Evolutionary conservation across 805 yeast species (phyloP), one percentile per base, ranked within the genome.

Genomic region (Lipomyces yamadae): DNA sequence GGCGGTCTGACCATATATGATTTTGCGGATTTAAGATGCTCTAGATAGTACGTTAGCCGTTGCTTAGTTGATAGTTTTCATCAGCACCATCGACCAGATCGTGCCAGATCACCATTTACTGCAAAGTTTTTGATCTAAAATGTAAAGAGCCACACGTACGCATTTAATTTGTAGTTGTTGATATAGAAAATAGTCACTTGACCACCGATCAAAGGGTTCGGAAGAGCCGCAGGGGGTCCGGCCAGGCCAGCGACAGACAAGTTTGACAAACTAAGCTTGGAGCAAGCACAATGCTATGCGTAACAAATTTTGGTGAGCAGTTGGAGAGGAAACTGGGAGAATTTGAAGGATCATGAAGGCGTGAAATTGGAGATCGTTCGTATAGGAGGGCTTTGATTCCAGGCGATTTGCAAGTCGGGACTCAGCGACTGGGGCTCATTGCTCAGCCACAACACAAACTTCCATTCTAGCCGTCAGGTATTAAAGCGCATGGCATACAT

Each of bases 21-120:
- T 52, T 66, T 66, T 10, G 69, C 69, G 30, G 61, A 29, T 29
- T 62, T 62, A 45, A 66, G 58, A 18, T 54, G 55, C 30, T 60
- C 63, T 58, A 15, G 60, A 54, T 15, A 24, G 24, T 11, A 32
- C 18, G 34, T 52, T 11, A 30, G 33, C n/a, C 24, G 30, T 11
- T 24, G 33, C 3, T 50, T 15, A n/a, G 5, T 15, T n/a, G 48
- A 11, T 11, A 11, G 0, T 5, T 0, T 24, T 24, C 24, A 24
- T 24, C 1, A 24, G 24, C 1, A 24, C 24, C 24, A 24, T 24
- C 24, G 24, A 24, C 24, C 24, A 24, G 24, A 24, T 24, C 24
- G 24, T 24, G 24, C 24, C 24, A 24, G 24, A 24, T 24, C 24
- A 1, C 24, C 24, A 24, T 24, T 24, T 24, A 24, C 24, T 24